A percentile compares a stretch with the other conserved stretches of the same genome.
These are phyloP conservation scores for Asterella californica DNA, from an alignment of 225 moss, liverwort and hornwort genomes.

Conservation along the genomic window DNA sequence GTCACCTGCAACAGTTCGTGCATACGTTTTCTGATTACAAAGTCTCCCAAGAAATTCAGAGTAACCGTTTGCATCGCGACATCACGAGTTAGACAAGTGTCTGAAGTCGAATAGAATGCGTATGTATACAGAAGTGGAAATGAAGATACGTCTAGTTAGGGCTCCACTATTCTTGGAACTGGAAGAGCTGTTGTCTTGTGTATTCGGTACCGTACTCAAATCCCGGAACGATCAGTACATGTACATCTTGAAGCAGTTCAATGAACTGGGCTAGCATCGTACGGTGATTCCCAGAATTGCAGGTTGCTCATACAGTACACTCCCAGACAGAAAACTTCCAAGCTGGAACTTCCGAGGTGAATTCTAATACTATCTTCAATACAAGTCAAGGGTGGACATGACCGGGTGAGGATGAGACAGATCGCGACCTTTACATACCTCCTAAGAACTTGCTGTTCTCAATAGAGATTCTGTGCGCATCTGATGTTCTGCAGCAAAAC, in stretches of 20 bases:
- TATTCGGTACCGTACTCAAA: too few species aligned
- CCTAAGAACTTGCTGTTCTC: constrained; percentile 99
- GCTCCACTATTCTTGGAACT: too few species aligned
- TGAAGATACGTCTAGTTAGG: not conserved
- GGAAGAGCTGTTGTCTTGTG: too few species aligned
- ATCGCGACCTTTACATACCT: constrained; percentile 45
- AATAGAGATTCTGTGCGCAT: constrained; percentile 94
- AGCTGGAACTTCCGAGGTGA: not conserved
- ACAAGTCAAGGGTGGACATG: not conserved
- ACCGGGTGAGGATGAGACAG: not conserved
- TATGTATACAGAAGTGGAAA: not conserved
- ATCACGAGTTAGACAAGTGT: not conserved
- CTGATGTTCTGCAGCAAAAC: constrained; percentile 68
- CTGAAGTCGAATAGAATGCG: not conserved
- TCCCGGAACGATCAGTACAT: too few species aligned
- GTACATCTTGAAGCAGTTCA: too few species aligned
- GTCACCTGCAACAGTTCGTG: constrained; percentile 62
- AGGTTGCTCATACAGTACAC: too few species aligned
- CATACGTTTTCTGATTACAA: not conserved
- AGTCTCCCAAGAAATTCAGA: not conserved
- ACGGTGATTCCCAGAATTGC: too few species aligned
- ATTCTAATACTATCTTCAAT: not conserved
- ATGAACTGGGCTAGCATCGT: too few species aligned
- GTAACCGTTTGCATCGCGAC: not conserved
- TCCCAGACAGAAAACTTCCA: too few species aligned